A percentile compares a stretch with the other conserved stretches of the same genome.
Conservation (phyloP, 202 grass and related monocot species). For the Eragrostis tef region DNA sequence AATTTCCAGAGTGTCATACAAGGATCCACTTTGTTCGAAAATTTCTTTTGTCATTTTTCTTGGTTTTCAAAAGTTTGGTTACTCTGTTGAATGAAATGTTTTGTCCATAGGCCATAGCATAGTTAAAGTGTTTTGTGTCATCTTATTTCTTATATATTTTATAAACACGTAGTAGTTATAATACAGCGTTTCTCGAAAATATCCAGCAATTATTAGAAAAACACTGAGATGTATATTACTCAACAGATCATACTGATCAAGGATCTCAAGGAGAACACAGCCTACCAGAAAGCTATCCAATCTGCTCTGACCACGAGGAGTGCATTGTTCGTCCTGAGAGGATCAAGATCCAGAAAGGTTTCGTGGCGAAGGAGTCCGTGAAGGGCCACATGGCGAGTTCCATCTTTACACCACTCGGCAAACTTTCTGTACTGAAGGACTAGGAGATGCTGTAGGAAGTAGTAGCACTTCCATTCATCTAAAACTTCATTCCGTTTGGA, state of each 20-base stretch:
- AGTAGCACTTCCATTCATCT: slow-evolving; percentile 50
- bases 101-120: background rate
- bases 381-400: slow-evolving; percentile 97
- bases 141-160: background rate
- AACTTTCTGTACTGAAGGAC: slow-evolving; percentile 62
- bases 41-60: background rate
- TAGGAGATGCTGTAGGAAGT: slow-evolving; percentile 74
- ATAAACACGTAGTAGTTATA: slow-evolving; percentile 6
- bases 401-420: slow-evolving; percentile 63
- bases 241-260: slow-evolving; percentile 66
- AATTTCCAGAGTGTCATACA: slow-evolving; percentile 22
- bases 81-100: background rate
- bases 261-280: slow-evolving; percentile 85
- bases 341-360: slow-evolving; percentile 98
- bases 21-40: background rate
- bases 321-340: slow-evolving; percentile 71
- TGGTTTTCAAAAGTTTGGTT: background rate
- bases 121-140: slow-evolving; percentile 5
- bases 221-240: slow-evolving; percentile 56
- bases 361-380: slow-evolving; percentile 91
- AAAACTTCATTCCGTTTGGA: slow-evolving; percentile 31
- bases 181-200: background rate
- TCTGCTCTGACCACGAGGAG: slow-evolving; percentile 76
- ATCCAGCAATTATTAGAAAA: slow-evolving; percentile 46
- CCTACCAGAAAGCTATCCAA: slow-evolving; percentile 65